Percentiles rank a stretch among this genome's conserved stretches.
Conservation (phyloP, 2,329 filamentous ascomycete species). For the Alternaria arbusti region DNA sequence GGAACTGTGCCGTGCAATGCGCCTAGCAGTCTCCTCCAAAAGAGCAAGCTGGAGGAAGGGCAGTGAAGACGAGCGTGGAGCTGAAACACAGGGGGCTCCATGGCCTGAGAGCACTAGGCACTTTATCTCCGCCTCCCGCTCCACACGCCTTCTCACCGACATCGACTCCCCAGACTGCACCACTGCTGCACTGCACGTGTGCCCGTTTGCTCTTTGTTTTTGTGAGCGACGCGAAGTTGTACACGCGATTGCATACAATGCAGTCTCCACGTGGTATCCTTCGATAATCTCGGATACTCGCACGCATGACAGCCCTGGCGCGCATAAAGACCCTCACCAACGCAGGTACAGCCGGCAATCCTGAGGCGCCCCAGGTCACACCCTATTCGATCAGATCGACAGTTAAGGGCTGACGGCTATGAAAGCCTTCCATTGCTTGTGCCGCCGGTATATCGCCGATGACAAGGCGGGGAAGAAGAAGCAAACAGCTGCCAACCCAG, state of each 20-base stretch:
- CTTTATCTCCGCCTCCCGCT: constrained; percentile 4
- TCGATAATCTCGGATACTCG: neutral
- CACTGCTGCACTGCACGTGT: neutral
- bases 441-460: constrained; percentile 3
- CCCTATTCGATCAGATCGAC: neutral
- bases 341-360: neutral
- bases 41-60: constrained; percentile 1
- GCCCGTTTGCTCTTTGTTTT: neutral
- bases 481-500: constrained; percentile 4
- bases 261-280: neutral
- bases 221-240: neutral
- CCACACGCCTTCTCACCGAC: constrained; percentile 1
- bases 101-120: neutral
- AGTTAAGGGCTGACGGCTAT: neutral
- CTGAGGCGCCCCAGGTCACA: constrained; percentile 13
- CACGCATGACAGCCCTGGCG: neutral
- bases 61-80: constrained; percentile 5
- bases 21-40: constrained; percentile 7
- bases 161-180: neutral
- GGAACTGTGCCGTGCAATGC: constrained; percentile 8
- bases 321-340: neutral
- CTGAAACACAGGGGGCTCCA: constrained; percentile 9
- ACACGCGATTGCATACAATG: neutral
- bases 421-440: constrained; percentile 4
- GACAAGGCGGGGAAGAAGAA: constrained; percentile 1